These are phyloP conservation scores for Suillus brevipes DNA, from an alignment of 768 basidiomycete species.

Conservation along the genomic window DNA sequence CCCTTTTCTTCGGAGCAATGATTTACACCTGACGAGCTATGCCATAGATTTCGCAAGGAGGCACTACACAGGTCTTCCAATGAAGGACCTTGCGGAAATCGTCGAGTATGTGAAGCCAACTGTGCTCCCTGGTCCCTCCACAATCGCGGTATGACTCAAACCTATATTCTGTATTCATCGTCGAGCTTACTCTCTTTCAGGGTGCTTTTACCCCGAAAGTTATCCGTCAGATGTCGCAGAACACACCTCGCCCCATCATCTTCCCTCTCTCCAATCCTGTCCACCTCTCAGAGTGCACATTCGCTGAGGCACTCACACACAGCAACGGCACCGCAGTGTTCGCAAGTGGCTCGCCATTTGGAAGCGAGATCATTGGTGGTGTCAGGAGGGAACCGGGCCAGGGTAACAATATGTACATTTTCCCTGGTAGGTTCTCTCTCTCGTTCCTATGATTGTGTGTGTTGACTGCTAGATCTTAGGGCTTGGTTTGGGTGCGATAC, in stretches of 20 bases:
- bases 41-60: constrained; percentile 73
- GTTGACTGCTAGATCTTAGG: constrained; percentile 35
- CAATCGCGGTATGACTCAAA: constrained; percentile 51
- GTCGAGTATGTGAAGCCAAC: constrained; percentile 84
- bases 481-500: constrained; percentile 77
- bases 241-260: constrained; percentile 84
- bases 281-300: constrained; percentile 78
- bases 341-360: constrained; percentile 88
- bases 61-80: constrained; percentile 76
- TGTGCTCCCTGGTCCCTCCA: constrained; percentile 87
- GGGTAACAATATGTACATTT: constrained; percentile 94
- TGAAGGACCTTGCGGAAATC: constrained; percentile 74
- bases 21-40: constrained; percentile 9
- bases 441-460: not conserved
- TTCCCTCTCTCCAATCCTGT: constrained; percentile 93
- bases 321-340: constrained; percentile 80
- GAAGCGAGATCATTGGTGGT: constrained; percentile 55
- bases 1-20: not conserved
- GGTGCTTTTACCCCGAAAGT: constrained; percentile 76
- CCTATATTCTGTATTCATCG: not conserved
- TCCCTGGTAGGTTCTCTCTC: constrained; percentile 48
- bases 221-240: constrained; percentile 71
- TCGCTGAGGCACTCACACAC: constrained; percentile 69
- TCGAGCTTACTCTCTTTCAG: constrained; percentile 28
- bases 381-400: constrained; percentile 74